Evolutionary conservation across 805 yeast genomes (phyloP).

Genomic region (Zygoascus ofunaensis): DNA sequence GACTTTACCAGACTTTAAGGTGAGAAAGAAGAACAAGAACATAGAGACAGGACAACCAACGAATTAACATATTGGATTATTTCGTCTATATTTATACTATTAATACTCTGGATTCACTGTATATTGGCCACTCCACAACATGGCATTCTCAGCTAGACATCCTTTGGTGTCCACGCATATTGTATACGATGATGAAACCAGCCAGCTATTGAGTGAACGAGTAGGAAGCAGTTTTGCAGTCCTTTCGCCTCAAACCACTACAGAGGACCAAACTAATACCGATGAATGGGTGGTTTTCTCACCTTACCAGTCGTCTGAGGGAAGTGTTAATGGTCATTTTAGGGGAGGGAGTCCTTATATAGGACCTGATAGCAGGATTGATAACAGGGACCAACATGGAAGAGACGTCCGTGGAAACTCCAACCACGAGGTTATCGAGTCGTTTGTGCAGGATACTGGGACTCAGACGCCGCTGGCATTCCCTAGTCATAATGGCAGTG

Average conservation of each 20-base stretch:
- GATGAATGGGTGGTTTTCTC: slow-evolving; percentile 34
- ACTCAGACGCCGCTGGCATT: slow-evolving; percentile 23
- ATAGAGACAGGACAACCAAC: no score
- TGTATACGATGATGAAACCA: slow-evolving; percentile 1
- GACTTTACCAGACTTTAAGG: no score
- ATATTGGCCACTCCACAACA: no score
- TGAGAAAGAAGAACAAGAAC: no score
- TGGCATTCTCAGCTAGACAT: slow-evolving; percentile 4
- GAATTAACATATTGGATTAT: no score
- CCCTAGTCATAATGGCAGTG: slow-evolving; percentile 30
- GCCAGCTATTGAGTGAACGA: background rate
- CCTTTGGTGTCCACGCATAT: slow-evolving; percentile 14
- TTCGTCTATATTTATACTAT: no score
- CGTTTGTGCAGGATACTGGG: slow-evolving; percentile 8
- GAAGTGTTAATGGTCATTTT: slow-evolving; percentile 1
- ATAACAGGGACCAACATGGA: background rate
- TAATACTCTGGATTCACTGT: no score
- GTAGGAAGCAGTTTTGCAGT: background rate
- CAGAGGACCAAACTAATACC: slow-evolving; percentile 12
- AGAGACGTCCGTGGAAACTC: background rate
- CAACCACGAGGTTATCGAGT: slow-evolving; percentile 4
- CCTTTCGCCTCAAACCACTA: slow-evolving; percentile 1
- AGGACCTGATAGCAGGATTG: no score
- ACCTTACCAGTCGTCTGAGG: slow-evolving; percentile 19
- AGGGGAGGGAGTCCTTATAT: background rate